A percentile compares a stretch with the other conserved stretches of the same genome.
phyloP scores from a whole-genome alignment of 208 protist genomes.

The Leishmania tarentolae region DNA sequence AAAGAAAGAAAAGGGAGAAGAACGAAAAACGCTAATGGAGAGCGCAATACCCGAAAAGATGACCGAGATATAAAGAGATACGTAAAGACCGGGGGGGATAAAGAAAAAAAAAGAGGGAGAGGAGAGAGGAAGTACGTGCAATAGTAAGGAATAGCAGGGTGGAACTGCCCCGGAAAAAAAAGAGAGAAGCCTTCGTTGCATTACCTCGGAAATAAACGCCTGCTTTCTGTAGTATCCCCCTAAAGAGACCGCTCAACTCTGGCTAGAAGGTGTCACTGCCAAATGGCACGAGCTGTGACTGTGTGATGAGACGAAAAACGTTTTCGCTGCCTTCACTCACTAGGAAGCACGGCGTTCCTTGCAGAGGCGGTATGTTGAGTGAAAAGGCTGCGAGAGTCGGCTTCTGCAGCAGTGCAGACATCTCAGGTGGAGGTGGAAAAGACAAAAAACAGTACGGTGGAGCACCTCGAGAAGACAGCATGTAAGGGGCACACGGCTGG shows the following conservation, averaged over 20 bases:
- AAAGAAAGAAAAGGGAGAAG: not conserved
- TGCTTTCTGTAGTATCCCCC: not conserved
- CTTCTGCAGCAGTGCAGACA: not conserved
- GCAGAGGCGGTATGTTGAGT: slow-evolving; percentile 26
- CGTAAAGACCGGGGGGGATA: not conserved
- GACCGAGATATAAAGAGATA: not conserved
- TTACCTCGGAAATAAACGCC: not conserved
- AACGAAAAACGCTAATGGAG: not conserved
- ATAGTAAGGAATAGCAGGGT: not conserved
- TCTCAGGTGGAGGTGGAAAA: slow-evolving; percentile 1
- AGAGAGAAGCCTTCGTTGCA: too few species aligned
- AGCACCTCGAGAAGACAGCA: not conserved
- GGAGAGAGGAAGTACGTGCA: not conserved
- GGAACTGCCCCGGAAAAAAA: not conserved
- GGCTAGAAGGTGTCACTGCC: not conserved
- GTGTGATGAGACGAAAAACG: slow-evolving; percentile 39
- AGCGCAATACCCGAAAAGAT: not conserved
- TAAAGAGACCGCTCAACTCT: not conserved
- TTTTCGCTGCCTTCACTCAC: slow-evolving; percentile 40
- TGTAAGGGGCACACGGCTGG: slow-evolving; percentile 13
- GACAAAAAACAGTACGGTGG: slow-evolving; percentile 21
- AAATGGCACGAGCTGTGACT: slow-evolving; percentile 23
- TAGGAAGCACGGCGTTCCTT: slow-evolving; percentile 31
- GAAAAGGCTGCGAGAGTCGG: slow-evolving; percentile 15
- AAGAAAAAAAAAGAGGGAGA: slow-evolving; percentile 11